Conservation (phyloP, 1,284 basidiomycete species). For the Naganishia albida region DNA sequence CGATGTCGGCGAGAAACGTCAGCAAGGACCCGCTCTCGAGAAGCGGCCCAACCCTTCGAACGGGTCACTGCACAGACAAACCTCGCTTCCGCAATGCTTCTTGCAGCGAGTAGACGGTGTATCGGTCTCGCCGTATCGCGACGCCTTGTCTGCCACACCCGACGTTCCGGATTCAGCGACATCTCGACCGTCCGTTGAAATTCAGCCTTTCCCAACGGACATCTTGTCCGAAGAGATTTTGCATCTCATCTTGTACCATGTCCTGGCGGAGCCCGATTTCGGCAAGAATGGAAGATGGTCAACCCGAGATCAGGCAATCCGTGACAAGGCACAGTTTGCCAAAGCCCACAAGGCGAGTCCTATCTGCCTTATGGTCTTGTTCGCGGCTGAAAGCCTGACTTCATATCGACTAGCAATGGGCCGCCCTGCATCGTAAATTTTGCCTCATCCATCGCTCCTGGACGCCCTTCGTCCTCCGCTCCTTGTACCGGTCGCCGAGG, state of each 20-base stretch:
- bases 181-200: not conserved
- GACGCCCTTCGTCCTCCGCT: constrained; percentile 33
- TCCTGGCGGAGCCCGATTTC: constrained; percentile 25
- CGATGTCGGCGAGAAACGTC: too few species aligned
- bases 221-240: constrained; percentile 28
- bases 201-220: constrained; percentile 28
- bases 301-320: constrained; percentile 6
- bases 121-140: too few species aligned
- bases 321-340: constrained; percentile 22
- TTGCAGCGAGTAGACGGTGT: too few species aligned
- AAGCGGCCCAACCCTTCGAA: too few species aligned
- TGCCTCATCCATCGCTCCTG: constrained; percentile 33
- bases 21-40: too few species aligned
- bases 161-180: not conserved
- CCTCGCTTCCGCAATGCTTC: too few species aligned
- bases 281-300: constrained; percentile 33
- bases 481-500: constrained; percentile 22
- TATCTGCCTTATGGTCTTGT: not conserved
- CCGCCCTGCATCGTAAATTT: constrained; percentile 27
- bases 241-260: constrained; percentile 31
- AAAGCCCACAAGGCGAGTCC: constrained; percentile 30
- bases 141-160: too few species aligned
- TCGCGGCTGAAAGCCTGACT: not conserved
- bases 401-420: constrained; percentile 16
- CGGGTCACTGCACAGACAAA: too few species aligned